A percentile compares a stretch with the other conserved stretches of the same genome.
phyloP scores from a whole-genome alignment of 2,329 filamentous ascomycete genomes.

The Pyrenophora teres region DNA sequence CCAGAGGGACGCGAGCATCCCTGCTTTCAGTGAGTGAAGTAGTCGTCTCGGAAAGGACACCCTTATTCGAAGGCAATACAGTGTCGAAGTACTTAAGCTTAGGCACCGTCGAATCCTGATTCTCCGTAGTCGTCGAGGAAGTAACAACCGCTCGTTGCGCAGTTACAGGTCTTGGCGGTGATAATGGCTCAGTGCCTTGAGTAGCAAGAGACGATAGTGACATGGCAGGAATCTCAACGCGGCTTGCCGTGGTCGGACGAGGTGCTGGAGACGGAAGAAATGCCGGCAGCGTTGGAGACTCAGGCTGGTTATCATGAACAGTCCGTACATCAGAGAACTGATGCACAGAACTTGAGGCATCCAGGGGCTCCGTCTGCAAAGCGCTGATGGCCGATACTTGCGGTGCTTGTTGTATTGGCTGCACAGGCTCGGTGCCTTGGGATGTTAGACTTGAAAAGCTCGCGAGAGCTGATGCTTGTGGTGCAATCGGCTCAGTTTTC shows the following conservation, averaged over 20 bases:
- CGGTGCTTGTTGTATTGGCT: conserved; percentile 24
- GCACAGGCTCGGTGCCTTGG: conserved; percentile 34
- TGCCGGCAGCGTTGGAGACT: conserved; percentile 41
- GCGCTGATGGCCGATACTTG: conserved; percentile 30
- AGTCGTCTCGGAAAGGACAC: conserved; percentile 8
- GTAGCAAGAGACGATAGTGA: conserved; percentile 34
- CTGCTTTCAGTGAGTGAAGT: conserved; percentile 8
- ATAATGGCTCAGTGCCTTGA: conserved; percentile 37
- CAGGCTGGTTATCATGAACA: conserved; percentile 40
- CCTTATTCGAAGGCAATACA: conserved; percentile 54
- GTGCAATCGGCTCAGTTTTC: conserved; percentile 26
- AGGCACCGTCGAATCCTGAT: conserved; percentile 28
- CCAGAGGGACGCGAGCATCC: conserved; percentile 31
- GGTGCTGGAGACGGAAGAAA: conserved; percentile 39
- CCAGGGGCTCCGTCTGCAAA: conserved; percentile 38
- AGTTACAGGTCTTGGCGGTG: conserved; percentile 37
- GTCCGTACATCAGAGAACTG: conserved; percentile 35
- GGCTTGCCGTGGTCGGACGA: conserved; percentile 38
- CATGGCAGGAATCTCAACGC: conserved; percentile 20
- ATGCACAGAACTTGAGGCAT: conserved; percentile 14
- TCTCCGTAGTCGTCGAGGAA: conserved; percentile 12
- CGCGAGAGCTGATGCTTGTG: conserved; percentile 16
- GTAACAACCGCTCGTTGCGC: conserved; percentile 31
- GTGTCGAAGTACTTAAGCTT: conserved; percentile 51
- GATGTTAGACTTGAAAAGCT: conserved; percentile 26